Percentiles rank a stretch among this genome's conserved stretches.
phyloP scores from a whole-genome alignment of 805 yeast genomes.

The Aciculoconidium aculeatum region DNA sequence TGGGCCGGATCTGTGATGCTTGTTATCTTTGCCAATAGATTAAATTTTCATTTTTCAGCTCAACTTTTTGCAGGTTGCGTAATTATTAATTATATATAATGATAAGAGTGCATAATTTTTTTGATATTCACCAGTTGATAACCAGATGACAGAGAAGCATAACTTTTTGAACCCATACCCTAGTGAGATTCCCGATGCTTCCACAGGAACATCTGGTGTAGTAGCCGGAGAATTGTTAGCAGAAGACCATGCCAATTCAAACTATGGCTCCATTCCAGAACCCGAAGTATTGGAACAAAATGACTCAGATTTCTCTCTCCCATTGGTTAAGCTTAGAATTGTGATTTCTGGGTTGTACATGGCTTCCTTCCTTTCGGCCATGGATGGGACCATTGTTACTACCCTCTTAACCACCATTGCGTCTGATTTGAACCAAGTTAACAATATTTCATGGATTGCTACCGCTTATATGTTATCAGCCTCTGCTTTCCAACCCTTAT shows the following conservation, averaged over 20 bases:
- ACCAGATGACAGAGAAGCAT: conserved; percentile 1
- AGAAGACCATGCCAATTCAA: no score
- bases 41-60: no score
- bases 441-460: conserved; percentile 67
- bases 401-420: conserved; percentile 62
- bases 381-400: conserved; percentile 63
- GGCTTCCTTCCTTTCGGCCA: conserved; percentile 52
- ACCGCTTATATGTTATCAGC: conserved; percentile 63
- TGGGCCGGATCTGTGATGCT: no score
- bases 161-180: conserved; percentile 6
- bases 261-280: conserved; percentile 3
- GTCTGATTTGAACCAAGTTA: conserved; percentile 59
- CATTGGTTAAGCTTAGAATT: conserved; percentile 22
- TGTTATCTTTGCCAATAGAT: no score
- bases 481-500: conserved; percentile 69
- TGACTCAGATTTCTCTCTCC: conserved; percentile 22
- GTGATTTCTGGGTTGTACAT: conserved; percentile 28
- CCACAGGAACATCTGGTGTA: conserved; percentile 28
- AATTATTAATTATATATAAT: no score
- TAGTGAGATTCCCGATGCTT: conserved; percentile 21
- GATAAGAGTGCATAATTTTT: no score
- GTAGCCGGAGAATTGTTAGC: conserved; percentile 33
- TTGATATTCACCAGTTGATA: no score
- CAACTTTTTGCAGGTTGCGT: no score
- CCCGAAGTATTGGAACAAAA: conserved; percentile 8